These are phyloP conservation scores for Sporodiniella umbellata DNA, from an alignment of 371 early-diverging fungal genomes.

Conservation along the genomic window DNA sequence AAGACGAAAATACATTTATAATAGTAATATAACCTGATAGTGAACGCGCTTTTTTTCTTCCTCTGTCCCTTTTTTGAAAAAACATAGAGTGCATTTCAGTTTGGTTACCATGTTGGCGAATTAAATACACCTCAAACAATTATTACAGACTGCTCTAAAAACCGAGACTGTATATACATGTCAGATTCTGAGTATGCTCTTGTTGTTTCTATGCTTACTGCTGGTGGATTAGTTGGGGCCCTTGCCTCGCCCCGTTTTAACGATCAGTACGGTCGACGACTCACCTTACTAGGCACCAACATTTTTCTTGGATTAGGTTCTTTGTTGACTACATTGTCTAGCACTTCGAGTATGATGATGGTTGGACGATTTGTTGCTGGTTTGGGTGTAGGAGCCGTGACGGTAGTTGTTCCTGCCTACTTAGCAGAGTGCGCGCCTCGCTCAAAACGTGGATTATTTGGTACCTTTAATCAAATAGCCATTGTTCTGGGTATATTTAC, in stretches of 20 bases:
- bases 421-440: conserved; percentile 82
- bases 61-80: conserved; percentile 1
- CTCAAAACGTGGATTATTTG: conserved; percentile 70
- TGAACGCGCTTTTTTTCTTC: background rate
- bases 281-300: conserved; percentile 67
- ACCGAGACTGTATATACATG: conserved; percentile 75
- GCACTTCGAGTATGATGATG: conserved; percentile 47
- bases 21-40: background rate
- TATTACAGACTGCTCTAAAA: conserved; percentile 58
- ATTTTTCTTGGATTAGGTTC: conserved; percentile 61
- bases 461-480: conserved; percentile 81
- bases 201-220: conserved; percentile 66
- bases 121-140: conserved; percentile 73
- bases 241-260: conserved; percentile 68
- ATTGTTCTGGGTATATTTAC: conserved; percentile 81
- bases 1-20: too few species aligned
- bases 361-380: conserved; percentile 85
- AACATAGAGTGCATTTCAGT: conserved; percentile 65
- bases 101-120: conserved; percentile 82
- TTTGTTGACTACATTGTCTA: conserved; percentile 60
- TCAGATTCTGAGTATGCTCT: conserved; percentile 67
- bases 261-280: conserved; percentile 73
- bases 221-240: conserved; percentile 85
- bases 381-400: conserved; percentile 77
- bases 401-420: conserved; percentile 86